A percentile compares a stretch with the other conserved stretches of the same genome.
Evolutionary conservation across 2,329 filamentous ascomycete species (phyloP).

Genomic region (Leptographium wingfieldii): DNA sequence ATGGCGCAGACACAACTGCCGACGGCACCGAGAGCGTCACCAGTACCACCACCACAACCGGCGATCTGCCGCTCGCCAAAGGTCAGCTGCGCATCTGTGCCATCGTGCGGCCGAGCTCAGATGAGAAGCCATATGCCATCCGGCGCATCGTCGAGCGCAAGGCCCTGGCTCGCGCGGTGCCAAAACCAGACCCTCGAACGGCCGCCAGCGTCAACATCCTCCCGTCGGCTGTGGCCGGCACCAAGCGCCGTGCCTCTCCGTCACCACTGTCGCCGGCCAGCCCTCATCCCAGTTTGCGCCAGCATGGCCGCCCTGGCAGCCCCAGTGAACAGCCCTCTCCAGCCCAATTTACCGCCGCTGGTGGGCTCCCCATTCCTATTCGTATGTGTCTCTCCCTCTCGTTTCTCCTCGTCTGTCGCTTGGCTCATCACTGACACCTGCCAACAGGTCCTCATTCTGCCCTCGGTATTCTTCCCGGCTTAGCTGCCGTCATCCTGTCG

Average conservation of each 20-base stretch:
- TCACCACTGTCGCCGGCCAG: slow-evolving; percentile 1
- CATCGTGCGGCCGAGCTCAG: slow-evolving; percentile 27
- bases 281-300: slow-evolving; percentile 2
- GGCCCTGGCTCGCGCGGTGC: slow-evolving; percentile 33
- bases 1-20: background rate
- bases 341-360: slow-evolving; percentile 1
- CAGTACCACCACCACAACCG: too few species aligned
- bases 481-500: slow-evolving; percentile 42
- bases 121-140: slow-evolving; percentile 33
- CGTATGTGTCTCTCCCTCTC: slow-evolving; percentile 25
- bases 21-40: background rate
- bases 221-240: background rate
- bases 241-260: slow-evolving; percentile 6
- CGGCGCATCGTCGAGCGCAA: slow-evolving; percentile 37
- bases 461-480: slow-evolving; percentile 35
- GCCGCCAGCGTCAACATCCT: slow-evolving; percentile 8
- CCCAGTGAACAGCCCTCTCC: background rate
- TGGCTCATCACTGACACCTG: background rate
- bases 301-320: background rate
- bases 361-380: slow-evolving; percentile 27
- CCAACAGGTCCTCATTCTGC: slow-evolving; percentile 34
- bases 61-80: background rate
- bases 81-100: slow-evolving; percentile 27
- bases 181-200: slow-evolving; percentile 16
- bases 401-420: background rate